Evolutionary conservation across 345 rosid species (phyloP), one percentile per base, ranked within the genome.

Genomic region (Hibiscus syriacus): DNA sequence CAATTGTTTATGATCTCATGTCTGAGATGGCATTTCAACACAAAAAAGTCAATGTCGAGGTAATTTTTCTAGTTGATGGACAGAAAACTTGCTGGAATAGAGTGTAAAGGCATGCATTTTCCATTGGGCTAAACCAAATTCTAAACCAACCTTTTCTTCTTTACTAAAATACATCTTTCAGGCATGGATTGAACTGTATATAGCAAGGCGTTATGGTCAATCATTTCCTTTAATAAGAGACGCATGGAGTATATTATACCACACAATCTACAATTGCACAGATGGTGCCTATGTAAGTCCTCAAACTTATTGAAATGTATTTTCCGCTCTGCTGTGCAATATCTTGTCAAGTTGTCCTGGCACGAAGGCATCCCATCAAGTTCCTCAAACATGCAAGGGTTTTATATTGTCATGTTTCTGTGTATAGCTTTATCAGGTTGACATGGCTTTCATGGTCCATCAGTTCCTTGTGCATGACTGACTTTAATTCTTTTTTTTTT

Each of bases 11-110:
- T 72, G 93, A 85, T 76, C 86, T 85, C 74, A 87, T 85, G 90
- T 79, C 90, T 68, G 88, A 85, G 77, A 87, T 87, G 93, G 86
- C 90, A 70, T 87, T 87, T 78, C 90, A 58, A 56, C 85, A 73
- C 14, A 66, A 77, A 62, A 82, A 83, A 49, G 81, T 87, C 60
- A 82, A 85, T 72, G 84, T 77, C 38, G 72, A 87, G 93, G 93
- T 87, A 63, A 25, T 54, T 12, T n/a, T 23, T 68, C 32, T 55
- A 19, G 39, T 26, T 55, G 6, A 26, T 39, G 50, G 63, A 38
- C 3, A 16, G 34, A 67, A 38, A 54, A 14, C 67, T 36, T 67
- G 61, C 16, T 53, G 22, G 52, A 52, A 39, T 20, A 63, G n/a
- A n/a, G 17, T 8, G 23, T 6, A 49, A 19, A 41, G 29, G 32